phyloP scores from a whole-genome alignment of 306 rosid genomes.

The Vachellia pachyceras region DNA sequence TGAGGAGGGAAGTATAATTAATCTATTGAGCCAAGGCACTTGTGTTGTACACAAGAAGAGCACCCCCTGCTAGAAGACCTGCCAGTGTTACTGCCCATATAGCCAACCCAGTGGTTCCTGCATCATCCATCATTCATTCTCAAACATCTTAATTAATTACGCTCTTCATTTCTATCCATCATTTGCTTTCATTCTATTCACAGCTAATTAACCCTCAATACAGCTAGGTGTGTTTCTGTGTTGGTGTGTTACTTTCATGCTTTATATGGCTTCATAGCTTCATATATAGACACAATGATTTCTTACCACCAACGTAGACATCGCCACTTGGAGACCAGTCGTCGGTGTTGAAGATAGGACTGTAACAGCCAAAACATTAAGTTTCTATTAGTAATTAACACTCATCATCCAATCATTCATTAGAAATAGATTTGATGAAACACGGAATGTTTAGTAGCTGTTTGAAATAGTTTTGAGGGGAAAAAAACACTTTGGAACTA shows the following conservation, averaged over 20 bases:
- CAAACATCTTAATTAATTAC: neutral
- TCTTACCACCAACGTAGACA: conserved; percentile 88
- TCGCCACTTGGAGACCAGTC: conserved; percentile 94
- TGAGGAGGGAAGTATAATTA: neutral
- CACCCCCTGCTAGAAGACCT: conserved; percentile 93
- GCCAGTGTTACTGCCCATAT: conserved; percentile 92
- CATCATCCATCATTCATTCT: conserved; percentile 3
- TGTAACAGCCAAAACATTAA: conserved; percentile 39
- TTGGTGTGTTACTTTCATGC: too few relatives aligned
- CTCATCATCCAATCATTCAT: neutral
- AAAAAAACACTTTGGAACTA: too few relatives aligned
- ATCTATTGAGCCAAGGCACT: conserved; percentile 87
- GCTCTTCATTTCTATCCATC: neutral
- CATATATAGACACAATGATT: neutral
- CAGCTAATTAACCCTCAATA: neutral
- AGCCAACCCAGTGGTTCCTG: conserved; percentile 89
- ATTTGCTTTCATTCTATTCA: neutral
- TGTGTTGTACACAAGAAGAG: conserved; percentile 97
- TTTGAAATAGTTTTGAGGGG: too few relatives aligned
- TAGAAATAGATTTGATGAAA: neutral
- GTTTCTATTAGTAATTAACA: neutral
- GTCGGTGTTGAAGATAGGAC: conserved; percentile 76
- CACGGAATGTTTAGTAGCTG: neutral
- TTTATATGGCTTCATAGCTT: too few relatives aligned
- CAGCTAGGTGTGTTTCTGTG: too few relatives aligned